A percentile compares a stretch with the other conserved stretches of the same genome.
phyloP scores from a whole-genome alignment of 371 early-diverging fungal genomes.

The Mortierella sp. region DNA sequence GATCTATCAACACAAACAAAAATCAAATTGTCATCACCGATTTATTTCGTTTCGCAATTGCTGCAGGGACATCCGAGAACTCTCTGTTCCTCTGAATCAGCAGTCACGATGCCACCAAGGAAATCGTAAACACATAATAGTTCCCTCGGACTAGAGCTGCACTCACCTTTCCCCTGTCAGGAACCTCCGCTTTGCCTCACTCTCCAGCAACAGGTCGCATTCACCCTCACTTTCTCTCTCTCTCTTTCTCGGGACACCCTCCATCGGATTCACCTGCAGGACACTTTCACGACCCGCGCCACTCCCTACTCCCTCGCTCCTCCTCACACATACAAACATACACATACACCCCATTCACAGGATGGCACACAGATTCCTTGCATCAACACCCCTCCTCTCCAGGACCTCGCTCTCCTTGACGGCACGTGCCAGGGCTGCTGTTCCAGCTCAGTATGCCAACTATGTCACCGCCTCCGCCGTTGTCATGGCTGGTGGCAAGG shows the following conservation, averaged over 20 bases:
- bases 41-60: neutral
- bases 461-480: slow-evolving; percentile 56
- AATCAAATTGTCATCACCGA: neutral
- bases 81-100: too few relatives aligned
- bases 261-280: slow-evolving; percentile 13
- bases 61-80: neutral
- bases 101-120: neutral
- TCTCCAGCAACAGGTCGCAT: neutral
- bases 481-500: slow-evolving; percentile 48
- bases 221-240: neutral
- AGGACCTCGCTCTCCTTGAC: slow-evolving; percentile 40
- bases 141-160: neutral
- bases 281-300: neutral
- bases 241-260: neutral
- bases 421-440: slow-evolving; percentile 35
- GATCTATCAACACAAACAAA: neutral
- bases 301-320: slow-evolving; percentile 11
- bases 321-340: neutral
- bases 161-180: neutral
- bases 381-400: slow-evolving; percentile 34
- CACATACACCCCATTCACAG: slow-evolving; percentile 16
- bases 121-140: slow-evolving; percentile 9
- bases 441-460: slow-evolving; percentile 57
- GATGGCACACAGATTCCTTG: slow-evolving; percentile 47
- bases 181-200: slow-evolving; percentile 12